Evolutionary conservation across 78 protist genomes (phyloP).

Genomic region (Acrasis kona): DNA sequence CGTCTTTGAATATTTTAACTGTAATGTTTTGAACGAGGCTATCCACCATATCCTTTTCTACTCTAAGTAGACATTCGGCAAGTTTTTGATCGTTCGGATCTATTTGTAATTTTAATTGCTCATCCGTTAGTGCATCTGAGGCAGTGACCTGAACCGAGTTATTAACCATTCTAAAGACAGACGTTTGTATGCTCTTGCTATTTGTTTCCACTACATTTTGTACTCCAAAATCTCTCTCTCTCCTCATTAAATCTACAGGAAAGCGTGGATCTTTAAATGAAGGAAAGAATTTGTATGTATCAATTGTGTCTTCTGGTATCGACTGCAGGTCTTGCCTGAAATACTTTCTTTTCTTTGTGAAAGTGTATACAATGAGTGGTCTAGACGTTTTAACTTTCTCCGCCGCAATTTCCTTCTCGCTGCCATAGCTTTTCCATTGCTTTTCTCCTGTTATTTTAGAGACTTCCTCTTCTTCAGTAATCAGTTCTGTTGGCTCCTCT

Average conservation of each 20-base stretch:
- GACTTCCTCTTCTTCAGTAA: too few species aligned
- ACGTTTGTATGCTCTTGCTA: neutral
- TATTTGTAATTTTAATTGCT: too few species aligned
- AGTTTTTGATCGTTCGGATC: too few species aligned
- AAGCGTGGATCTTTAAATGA: neutral
- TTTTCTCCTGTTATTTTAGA: too few species aligned
- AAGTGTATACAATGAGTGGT: neutral
- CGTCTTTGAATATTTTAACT: too few species aligned
- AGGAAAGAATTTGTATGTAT: neutral
- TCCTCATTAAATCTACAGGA: neutral
- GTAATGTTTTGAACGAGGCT: too few species aligned
- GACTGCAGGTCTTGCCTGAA: neutral
- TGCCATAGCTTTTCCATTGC: neutral
- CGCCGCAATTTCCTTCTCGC: slow-evolving; percentile 13
- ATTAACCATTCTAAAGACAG: too few species aligned
- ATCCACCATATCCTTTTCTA: too few species aligned
- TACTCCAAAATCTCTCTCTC: slow-evolving; percentile 4
- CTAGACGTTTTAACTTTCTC: slow-evolving; percentile 8
- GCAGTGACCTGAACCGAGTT: too few species aligned
- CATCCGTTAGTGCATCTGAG: too few species aligned
- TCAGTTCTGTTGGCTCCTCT: too few species aligned
- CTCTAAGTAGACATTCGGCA: too few species aligned
- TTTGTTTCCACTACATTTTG: neutral
- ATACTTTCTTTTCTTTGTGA: neutral
- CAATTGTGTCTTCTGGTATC: neutral